Conservation (phyloP, 2,329 filamentous ascomycete species). For the Drechmeria coniospora region DNA sequence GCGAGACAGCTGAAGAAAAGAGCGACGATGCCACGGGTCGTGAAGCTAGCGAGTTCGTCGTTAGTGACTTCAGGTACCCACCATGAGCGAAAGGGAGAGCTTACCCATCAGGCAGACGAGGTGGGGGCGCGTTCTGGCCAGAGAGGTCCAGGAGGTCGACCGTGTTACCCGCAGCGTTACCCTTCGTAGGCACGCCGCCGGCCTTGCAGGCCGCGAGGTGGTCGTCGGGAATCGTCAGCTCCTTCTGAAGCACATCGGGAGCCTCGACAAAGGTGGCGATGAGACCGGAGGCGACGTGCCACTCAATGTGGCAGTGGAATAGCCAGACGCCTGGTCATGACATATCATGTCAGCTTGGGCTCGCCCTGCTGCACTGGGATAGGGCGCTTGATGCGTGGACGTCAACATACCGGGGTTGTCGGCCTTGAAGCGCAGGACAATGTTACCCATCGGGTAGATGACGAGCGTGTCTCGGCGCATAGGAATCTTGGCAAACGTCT, state of each 20-base stretch:
- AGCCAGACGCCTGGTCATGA: slow-evolving; percentile 52
- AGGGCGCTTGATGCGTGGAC: not conserved
- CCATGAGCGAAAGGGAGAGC: slow-evolving; percentile 5
- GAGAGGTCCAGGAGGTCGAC: slow-evolving; percentile 44
- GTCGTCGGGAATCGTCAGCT: slow-evolving; percentile 41
- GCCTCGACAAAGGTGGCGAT: slow-evolving; percentile 49
- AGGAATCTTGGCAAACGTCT: slow-evolving; percentile 35
- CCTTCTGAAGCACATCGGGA: slow-evolving; percentile 44
- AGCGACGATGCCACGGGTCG: slow-evolving; percentile 54
- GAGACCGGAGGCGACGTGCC: slow-evolving; percentile 56
- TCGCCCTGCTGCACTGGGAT: no score
- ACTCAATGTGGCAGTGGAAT: slow-evolving; percentile 73
- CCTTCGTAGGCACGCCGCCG: slow-evolving; percentile 32
- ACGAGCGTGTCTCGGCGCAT: slow-evolving; percentile 56
- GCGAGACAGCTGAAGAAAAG: slow-evolving; percentile 56
- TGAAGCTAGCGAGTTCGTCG: no score
- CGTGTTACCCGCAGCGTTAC: slow-evolving; percentile 65
- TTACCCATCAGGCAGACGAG: slow-evolving; percentile 45
- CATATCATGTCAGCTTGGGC: no score
- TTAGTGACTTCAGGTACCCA: no score
- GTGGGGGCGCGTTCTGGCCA: slow-evolving; percentile 41
- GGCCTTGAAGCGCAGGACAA: slow-evolving; percentile 51
- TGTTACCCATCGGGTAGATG: slow-evolving; percentile 48
- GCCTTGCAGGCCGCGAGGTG: slow-evolving; percentile 43
- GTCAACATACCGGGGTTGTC: slow-evolving; percentile 46